A percentile compares a stretch with the other conserved stretches of the same genome.
Evolutionary conservation across 2,329 filamentous ascomycete species (phyloP).

Genomic region (Clathrospora elynae): DNA sequence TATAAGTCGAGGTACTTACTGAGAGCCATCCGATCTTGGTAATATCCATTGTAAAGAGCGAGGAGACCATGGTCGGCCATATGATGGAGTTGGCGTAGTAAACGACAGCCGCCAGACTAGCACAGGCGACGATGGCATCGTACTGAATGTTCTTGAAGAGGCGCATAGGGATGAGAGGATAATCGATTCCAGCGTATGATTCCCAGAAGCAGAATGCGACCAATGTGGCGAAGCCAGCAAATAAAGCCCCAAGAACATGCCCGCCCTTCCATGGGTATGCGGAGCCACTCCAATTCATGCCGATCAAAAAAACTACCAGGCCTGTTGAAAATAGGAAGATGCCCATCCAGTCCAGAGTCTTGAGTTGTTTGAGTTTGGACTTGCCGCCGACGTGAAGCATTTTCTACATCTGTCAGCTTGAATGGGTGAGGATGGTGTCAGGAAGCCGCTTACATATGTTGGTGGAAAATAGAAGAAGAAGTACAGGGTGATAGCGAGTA

Average conservation of each 20-base stretch:
- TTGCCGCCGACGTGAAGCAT: conserved; percentile 44
- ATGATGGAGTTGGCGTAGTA: conserved; percentile 44
- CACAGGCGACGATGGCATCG: conserved; percentile 42
- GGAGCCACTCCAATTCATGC: conserved; percentile 52
- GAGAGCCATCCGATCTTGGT: conserved; percentile 41
- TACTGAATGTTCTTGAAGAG: conserved; percentile 45
- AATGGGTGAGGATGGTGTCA: not conserved
- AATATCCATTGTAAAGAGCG: conserved; percentile 36
- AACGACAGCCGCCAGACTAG: conserved; percentile 40
- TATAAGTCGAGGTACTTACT: conserved; percentile 15
- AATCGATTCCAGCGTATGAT: conserved; percentile 36
- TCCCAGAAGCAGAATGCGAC: conserved; percentile 43
- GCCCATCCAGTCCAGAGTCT: conserved; percentile 54
- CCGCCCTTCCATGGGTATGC: conserved; percentile 44
- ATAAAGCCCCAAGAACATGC: conserved; percentile 44
- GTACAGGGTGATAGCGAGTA: conserved; percentile 33
- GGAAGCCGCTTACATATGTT: conserved; percentile 33
- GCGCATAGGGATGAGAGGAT: conserved; percentile 47
- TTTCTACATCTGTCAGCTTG: conserved; percentile 24
- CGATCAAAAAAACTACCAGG: conserved; percentile 54
- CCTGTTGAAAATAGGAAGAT: conserved; percentile 55
- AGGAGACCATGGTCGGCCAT: conserved; percentile 40
- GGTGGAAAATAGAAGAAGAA: conserved; percentile 48
- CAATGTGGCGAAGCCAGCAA: conserved; percentile 40
- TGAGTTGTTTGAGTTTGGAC: conserved; percentile 43